Evolutionary conservation across 441 rosid genomes (phyloP).

Genomic region (Melianthus villosus): DNA sequence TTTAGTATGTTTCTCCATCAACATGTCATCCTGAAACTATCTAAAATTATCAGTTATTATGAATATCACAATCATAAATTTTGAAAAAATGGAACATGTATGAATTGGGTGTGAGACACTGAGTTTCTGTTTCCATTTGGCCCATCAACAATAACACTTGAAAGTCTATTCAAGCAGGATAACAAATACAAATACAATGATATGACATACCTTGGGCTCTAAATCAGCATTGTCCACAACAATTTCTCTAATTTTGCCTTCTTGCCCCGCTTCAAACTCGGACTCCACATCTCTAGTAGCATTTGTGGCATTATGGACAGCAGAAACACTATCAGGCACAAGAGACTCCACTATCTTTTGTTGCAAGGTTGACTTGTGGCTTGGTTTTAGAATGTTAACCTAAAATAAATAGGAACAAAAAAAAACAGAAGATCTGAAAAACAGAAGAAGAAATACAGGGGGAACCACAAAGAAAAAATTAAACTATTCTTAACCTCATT

Average conservation of each 20-base stretch:
- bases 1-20: too few species aligned
- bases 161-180: too few species aligned
- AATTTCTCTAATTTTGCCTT: constrained; percentile 75
- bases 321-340: constrained; percentile 67
- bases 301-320: constrained; percentile 45
- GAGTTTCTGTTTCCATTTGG: too few species aligned
- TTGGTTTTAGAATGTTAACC: constrained; percentile 88
- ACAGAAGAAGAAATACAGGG: constrained; percentile 7
- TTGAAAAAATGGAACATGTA: too few species aligned
- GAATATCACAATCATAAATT: too few species aligned
- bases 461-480: constrained; percentile 2
- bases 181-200: too few species aligned
- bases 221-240: constrained; percentile 48
- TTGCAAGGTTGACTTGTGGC: constrained; percentile 80
- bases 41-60: too few species aligned
- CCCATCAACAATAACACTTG: too few species aligned
- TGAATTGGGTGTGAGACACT: too few species aligned
- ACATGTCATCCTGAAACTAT: too few species aligned
- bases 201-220: constrained; percentile 34
- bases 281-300: constrained; percentile 72
- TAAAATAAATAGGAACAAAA: constrained; percentile 22
- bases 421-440: constrained; percentile 8
- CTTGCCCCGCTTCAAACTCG: constrained; percentile 60
- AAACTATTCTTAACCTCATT: constrained; percentile 40
- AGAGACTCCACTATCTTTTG: constrained; percentile 36